Percentiles rank a stretch among this genome's conserved stretches.
These are phyloP conservation scores for Pugionium cornutum DNA, from an alignment of 345 rosid genomes.

Conservation along the genomic window DNA sequence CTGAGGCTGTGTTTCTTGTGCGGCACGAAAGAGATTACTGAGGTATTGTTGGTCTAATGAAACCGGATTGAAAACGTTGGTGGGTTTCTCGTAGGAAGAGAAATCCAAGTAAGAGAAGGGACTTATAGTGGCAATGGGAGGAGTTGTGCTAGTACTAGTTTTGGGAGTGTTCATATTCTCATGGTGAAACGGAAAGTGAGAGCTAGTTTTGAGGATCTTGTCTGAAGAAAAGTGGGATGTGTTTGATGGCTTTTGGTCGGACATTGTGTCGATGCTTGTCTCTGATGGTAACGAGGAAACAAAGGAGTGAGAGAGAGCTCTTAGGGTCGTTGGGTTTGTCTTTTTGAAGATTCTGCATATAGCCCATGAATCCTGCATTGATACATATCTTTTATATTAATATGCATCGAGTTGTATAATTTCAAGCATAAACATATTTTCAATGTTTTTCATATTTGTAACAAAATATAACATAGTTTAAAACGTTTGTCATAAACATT, in stretches of 20 bases:
- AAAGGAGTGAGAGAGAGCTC: constrained; percentile 77
- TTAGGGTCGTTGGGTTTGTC: constrained; percentile 66
- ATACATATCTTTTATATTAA: constrained; percentile 17
- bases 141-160: constrained; percentile 29
- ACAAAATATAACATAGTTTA: neutral
- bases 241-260: constrained; percentile 38
- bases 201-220: constrained; percentile 34
- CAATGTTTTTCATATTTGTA: too few relatives aligned
- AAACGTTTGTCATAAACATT: neutral
- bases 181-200: constrained; percentile 42
- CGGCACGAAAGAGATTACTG: constrained; percentile 45
- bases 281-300: constrained; percentile 54
- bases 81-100: constrained; percentile 43
- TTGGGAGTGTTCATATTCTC: constrained; percentile 28
- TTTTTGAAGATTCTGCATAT: constrained; percentile 93
- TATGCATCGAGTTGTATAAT: neutral
- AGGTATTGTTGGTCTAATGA: constrained; percentile 47
- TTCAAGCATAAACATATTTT: neutral
- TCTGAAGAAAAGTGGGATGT: constrained; percentile 41
- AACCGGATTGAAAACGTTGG: constrained; percentile 32
- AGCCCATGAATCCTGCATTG: constrained; percentile 85
- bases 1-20: constrained; percentile 43
- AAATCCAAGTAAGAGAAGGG: constrained; percentile 44
- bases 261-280: constrained; percentile 39
- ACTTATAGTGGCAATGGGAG: constrained; percentile 21